Base-by-base conservation (phyloP, 2,329 filamentous ascomycete species). In the Fusarium odoratissimum region DNA sequence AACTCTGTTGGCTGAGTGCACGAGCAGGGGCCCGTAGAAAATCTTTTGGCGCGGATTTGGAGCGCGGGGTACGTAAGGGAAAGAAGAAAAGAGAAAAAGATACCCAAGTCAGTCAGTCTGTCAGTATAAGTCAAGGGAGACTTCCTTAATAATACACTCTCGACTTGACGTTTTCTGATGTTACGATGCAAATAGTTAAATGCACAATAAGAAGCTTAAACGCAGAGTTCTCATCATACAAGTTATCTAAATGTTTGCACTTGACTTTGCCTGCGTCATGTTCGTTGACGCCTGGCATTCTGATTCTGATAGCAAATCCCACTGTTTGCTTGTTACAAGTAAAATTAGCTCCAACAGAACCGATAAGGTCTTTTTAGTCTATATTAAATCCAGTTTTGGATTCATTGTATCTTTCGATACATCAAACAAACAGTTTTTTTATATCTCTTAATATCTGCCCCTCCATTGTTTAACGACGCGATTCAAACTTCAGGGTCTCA, bases 11-110 rank as follows among this genome's bases (percentile, higher is more conserved):
- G 57, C 49, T 60, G 42, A 57, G 63, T 57, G 55, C 55, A 57
- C 31, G 40, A 62, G 71, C 65, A 66, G 46, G 66, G 70, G 55
- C 62, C 64, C 60, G 61, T 60, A 76, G 69, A 75, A 77, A 77
- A 77, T 75, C 48, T 74, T 77, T 77, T 72, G 73, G 71, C 68
- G 68, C 65, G 64, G 60, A 33, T 37, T 40, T 54, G 56, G 62
- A 76, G 72, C 73, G 76, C 76, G 75, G 76, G 75, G 74, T 77
- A 66, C 56, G 44, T 40, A 30, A 44, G 30, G 28, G 30, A 55
- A 17, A 40, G 30, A 25, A 37, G 25, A 35, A 21, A 19, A 35
- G 35, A 28, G 16, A 40, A 35, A n/a, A n/a, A n/a, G 61, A 19
- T 23, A 28, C 6, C 14, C 3, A n/a, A 48, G 45, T 31, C 30